Conservation (phyloP, 2,329 filamentous ascomycete genomes). For the Beauveria scarabaeidicola region DNA sequence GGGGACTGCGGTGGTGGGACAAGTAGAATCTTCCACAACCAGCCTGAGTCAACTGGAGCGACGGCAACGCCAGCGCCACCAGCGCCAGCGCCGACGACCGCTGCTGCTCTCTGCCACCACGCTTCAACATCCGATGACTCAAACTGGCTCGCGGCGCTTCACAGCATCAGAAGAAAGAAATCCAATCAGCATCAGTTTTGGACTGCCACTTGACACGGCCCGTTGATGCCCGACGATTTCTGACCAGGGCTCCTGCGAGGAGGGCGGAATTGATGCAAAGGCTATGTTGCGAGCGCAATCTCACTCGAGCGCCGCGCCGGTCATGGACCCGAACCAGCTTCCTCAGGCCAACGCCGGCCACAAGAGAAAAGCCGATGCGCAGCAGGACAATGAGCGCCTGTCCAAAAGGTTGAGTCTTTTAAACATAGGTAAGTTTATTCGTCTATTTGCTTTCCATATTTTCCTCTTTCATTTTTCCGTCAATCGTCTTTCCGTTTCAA, state of each 20-base stretch:
- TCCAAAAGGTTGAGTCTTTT: conserved; percentile 77
- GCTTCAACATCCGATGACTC: conserved; percentile 6
- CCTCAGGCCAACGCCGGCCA: conserved; percentile 20
- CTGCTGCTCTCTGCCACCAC: not conserved
- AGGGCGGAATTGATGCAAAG: conserved; percentile 10
- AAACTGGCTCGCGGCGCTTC: not conserved
- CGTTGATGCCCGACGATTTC: not conserved
- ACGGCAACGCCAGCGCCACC: conserved; percentile 6
- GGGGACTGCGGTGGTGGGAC: conserved; percentile 14
- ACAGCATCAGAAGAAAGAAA: not conserved
- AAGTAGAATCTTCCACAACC: conserved; percentile 36
- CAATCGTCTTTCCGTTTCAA: too few species aligned
- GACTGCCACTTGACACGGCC: not conserved
- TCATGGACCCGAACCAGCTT: conserved; percentile 10
- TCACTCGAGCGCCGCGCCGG: conserved; percentile 6
- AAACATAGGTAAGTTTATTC: conserved; percentile 58
- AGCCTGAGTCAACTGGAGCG: conserved; percentile 29
- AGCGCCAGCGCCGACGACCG: not conserved
- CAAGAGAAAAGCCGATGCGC: conserved; percentile 51
- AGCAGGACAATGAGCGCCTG: conserved; percentile 61
- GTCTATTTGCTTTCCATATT: not conserved
- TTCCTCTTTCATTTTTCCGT: not conserved
- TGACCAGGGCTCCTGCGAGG: not conserved
- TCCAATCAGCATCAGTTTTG: not conserved
- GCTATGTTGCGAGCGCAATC: conserved; percentile 15